Conservation (phyloP, 2,329 filamentous ascomycete species). For the Aspergillus proliferans region DNA sequence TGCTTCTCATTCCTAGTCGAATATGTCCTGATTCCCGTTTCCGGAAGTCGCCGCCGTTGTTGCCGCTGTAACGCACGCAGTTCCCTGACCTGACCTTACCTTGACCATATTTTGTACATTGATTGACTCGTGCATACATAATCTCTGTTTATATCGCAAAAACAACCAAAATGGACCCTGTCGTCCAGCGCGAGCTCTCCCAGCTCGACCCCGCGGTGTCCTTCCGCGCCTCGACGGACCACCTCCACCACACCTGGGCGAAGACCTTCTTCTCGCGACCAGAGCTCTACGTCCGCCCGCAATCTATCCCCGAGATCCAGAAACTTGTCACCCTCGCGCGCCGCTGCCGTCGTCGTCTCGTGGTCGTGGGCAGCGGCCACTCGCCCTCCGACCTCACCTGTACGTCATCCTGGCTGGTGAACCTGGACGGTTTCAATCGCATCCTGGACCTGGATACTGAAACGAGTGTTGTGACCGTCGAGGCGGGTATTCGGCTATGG, state of each 20-base stretch:
- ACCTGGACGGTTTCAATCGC: conserved; percentile 74
- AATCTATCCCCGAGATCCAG: conserved; percentile 72
- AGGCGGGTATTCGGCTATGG: conserved; percentile 82
- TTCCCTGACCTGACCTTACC: too few species aligned
- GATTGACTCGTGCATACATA: background rate
- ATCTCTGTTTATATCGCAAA: background rate
- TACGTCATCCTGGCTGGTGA: conserved; percentile 89
- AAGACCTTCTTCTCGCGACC: conserved; percentile 83
- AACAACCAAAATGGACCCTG: conserved; percentile 33
- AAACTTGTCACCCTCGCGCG: conserved; percentile 76
- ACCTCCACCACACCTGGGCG: conserved; percentile 90
- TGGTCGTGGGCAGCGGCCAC: conserved; percentile 84
- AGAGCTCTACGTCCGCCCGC: conserved; percentile 84
- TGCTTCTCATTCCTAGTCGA: too few species aligned
- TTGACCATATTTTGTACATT: too few species aligned
- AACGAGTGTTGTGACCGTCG: conserved; percentile 63
- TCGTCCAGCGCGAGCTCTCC: conserved; percentile 50
- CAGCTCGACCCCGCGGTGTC: conserved; percentile 58
- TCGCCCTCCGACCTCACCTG: conserved; percentile 89
- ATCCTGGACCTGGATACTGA: conserved; percentile 64
- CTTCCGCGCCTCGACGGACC: conserved; percentile 66
- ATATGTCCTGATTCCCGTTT: too few species aligned
- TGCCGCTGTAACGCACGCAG: too few species aligned
- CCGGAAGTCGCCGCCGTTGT: too few species aligned
- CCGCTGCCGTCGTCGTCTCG: conserved; percentile 71